Evolutionary conservation across 2,329 filamentous ascomycete species (phyloP), one percentile per base, ranked within the genome.

Genomic region (Claviceps pusilla): DNA sequence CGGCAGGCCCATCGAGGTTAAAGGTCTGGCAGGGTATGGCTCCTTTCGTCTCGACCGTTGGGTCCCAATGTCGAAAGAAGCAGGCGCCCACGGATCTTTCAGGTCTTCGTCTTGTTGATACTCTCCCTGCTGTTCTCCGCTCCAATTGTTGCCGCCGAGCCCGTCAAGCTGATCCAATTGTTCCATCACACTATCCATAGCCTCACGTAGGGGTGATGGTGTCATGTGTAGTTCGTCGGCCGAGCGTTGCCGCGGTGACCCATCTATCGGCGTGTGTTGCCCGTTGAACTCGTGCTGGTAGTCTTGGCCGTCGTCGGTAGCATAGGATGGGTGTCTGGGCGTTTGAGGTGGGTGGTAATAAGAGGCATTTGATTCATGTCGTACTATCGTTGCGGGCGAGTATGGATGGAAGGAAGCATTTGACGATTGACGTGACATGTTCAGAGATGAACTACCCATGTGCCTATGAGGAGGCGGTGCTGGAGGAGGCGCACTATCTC

Each of bases 131-230:
- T 55, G 43, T 39, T 79, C 76, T 62, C 58, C 74, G 28, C 76
- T 71, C 54, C 77, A 76, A 46, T 79, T 73, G 61, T 84, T 74
- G 19, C 84, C 62, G 19, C 84, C 63, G 0, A 66, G 54, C 7
- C 64, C 63, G 28, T 65, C 68, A 75, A 98, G 87, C 57, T 90
- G 89, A 64, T 95, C 85, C 47, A 98, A 71, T 54, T 93, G 94
- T 59, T 93, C 89, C 82, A 97, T 96, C 4, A 98, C 90, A 68
- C 94, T 91, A 64, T 97, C 91, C 89, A 98, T 98, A 1, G 93
- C 93, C 67, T 90, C 89, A 56, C 93, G 79, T 3, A 98, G 73
- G 0, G 93, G 93, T 2, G 93, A 97, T 1, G 93, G 93, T 0
- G 93, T 98, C 66, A 87, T 73, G 1, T 82, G 82, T 48, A 76